Evolutionary conservation across 805 yeast species (phyloP), one percentile per base, ranked within the genome.

Genomic region (Lipomyces yamanashiensis): DNA sequence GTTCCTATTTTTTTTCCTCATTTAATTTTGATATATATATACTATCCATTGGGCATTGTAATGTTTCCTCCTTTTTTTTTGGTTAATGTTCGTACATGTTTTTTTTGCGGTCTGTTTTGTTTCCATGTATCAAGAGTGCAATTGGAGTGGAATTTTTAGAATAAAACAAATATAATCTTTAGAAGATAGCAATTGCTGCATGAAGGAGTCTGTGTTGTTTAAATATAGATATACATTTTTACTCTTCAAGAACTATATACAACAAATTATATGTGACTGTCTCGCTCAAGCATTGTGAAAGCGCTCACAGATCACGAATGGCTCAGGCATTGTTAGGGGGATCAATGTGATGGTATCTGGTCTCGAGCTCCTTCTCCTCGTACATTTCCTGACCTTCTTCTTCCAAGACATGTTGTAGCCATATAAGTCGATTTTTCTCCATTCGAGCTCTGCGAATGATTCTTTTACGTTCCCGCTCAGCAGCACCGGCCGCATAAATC

Each of bases 371-470:
- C 43, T 48, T 48, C 28, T 28, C 37, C 15, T 28, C 39, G 19
- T 48, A 48, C 12, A 36, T 39, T n/a, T 12, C 52, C 28, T 48
- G 43, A 7, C 54, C 54, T 34, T 50, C 43, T 7, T 50, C 43
- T 21, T 28, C 13, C 52, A 48, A 28, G 17, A 48, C 52, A 48
- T 23, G 37, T 39, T 48, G 39, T 13, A 48, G 37, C 52, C 52
- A 48, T 13, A 28, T 23, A 9, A 21, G 52, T 28, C 52, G 6
- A 2, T 39, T 13, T 36, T 23, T 17, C 28, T 48, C 21, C 28
- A 3, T 28, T 28, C 28, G 28, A 28, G 28, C 28, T 28, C 28
- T 28, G 28, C 28, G 28, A 28, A 28, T 5, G 5, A 3, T 28
- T 28, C 5, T 2, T 39, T 43, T 12, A 13, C 17, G 47, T 43